Evolutionary conservation across 495 filamentous ascomycete genomes (phyloP), one percentile per base, ranked within the genome.

Genomic region (Penicillium simplicissimum): DNA sequence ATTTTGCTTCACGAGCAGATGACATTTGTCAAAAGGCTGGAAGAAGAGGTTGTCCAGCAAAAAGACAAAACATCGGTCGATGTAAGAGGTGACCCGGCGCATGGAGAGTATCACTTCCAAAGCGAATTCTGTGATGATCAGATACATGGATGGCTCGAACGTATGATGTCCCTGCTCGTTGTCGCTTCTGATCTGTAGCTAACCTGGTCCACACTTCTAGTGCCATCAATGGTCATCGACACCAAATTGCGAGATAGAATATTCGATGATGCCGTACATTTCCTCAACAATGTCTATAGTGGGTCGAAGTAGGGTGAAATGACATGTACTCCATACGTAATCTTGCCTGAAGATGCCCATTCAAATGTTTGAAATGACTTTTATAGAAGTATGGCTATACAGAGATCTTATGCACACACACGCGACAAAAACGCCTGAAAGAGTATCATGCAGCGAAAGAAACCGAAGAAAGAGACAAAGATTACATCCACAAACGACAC

Each of bases 401-500:
- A 71, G 60, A 59, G 57, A 54, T 60, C 65, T 59, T 68, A 72
- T 72, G 69, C 69, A 72, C 67, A 70, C 34, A 65, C 42, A 60
- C 59, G 68, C 61, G 61, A 14, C 23, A 52, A 14, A 17, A 69
- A 67, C 64, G 63, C 59, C 65, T 49, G 54, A 60, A 64, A 57
- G 59, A 61, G 64, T 62, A 70, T 62, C 65, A 67, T 73, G 64
- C 63, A 66, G 64, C 51, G 17, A 54, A 52, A 60, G 61, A 21
- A 8, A 48, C n/a, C 52, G 9, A 56, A 55, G 37, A 31, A 58
- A 65, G 23, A 25, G 23, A 25, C 23, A 25, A 57, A 67, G 19
- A 73, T 77, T 79, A 88, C 72, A 78, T 84, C 90, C 90, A 94
- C 73, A 93, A 76, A 62, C 90, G 84, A 79, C 88, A 89, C 4